Evolutionary conservation across 2,329 filamentous ascomycete species (phyloP).

Genomic region (Fusarium falciforme): DNA sequence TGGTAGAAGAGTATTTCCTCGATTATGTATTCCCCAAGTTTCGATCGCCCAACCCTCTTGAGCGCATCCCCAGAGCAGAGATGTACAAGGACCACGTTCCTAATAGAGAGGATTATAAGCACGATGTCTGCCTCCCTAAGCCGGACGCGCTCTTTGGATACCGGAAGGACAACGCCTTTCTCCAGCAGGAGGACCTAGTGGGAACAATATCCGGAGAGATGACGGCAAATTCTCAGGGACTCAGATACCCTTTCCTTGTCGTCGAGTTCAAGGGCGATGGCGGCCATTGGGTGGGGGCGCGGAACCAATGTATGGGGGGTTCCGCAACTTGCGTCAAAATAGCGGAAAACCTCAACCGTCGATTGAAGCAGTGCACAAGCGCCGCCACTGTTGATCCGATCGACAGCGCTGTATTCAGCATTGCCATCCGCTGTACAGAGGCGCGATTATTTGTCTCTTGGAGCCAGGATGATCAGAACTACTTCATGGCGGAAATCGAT

Average conservation of each 20-base stretch:
- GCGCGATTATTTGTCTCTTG: constrained; percentile 51
- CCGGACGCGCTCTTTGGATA: constrained; percentile 28
- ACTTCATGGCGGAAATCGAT: constrained; percentile 43
- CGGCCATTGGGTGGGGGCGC: constrained; percentile 48
- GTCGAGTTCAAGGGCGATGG: constrained; percentile 40
- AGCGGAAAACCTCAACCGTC: constrained; percentile 44
- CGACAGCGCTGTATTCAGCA: constrained; percentile 17
- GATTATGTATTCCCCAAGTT: background rate
- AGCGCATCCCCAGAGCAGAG: no score
- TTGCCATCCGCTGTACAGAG: constrained; percentile 31
- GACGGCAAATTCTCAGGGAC: background rate
- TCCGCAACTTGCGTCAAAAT: constrained; percentile 49
- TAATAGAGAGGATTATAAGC: background rate
- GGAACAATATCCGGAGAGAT: background rate
- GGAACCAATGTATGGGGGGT: constrained; percentile 51
- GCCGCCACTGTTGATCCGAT: constrained; percentile 35
- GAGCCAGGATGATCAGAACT: constrained; percentile 47
- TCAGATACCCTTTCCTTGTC: constrained; percentile 21
- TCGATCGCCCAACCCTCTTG: no score
- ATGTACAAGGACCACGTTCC: background rate
- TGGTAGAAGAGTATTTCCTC: background rate
- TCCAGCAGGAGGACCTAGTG: background rate
- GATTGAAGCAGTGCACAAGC: constrained; percentile 33
- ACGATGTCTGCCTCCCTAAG: constrained; percentile 7
- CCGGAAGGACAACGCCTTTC: background rate